Conservation (phyloP, 1,284 basidiomycete genomes). For the Afroboletus lepidellus region DNA sequence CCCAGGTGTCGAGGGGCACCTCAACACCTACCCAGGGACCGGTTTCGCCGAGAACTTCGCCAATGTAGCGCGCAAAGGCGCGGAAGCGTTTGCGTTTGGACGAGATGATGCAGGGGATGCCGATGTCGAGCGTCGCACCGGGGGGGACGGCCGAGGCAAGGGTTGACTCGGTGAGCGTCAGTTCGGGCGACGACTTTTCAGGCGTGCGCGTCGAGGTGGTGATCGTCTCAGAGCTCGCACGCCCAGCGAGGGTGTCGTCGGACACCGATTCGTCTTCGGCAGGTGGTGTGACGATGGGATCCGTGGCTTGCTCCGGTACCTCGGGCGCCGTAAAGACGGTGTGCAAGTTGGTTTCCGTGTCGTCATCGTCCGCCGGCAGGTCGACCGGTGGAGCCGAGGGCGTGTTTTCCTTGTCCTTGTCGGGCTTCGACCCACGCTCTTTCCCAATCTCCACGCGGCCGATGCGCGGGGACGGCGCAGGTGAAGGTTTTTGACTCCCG, state of each 20-base stretch:
- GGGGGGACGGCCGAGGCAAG: constrained; percentile 36
- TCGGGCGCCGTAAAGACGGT: constrained; percentile 24
- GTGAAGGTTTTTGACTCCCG: constrained; percentile 15
- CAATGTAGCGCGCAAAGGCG: constrained; percentile 86
- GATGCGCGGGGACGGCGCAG: constrained; percentile 20
- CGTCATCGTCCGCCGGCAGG: constrained; percentile 16
- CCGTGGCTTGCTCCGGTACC: constrained; percentile 1
- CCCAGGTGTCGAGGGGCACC: constrained; percentile 66
- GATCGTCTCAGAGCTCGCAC: constrained; percentile 27
- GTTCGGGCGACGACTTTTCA: constrained; percentile 18
- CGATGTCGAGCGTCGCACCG: constrained; percentile 79
- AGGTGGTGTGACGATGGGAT: constrained; percentile 9
- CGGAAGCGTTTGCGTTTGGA: constrained; percentile 81
- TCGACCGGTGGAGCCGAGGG: constrained; percentile 7
- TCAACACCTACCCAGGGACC: constrained; percentile 94
- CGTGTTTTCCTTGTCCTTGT: constrained; percentile 22
- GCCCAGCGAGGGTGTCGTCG: constrained; percentile 17
- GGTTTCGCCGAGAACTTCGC: constrained; percentile 72
- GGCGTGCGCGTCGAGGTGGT: constrained; percentile 19
- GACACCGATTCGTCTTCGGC: constrained; percentile 17
- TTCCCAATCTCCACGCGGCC: constrained; percentile 20
- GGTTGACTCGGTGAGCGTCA: constrained; percentile 31
- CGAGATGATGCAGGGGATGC: constrained; percentile 89
- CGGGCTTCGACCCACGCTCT: constrained; percentile 13
- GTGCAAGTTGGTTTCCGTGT: constrained; percentile 25